phyloP scores from a whole-genome alignment of 805 yeast species.

The Myxozyma monticola region DNA sequence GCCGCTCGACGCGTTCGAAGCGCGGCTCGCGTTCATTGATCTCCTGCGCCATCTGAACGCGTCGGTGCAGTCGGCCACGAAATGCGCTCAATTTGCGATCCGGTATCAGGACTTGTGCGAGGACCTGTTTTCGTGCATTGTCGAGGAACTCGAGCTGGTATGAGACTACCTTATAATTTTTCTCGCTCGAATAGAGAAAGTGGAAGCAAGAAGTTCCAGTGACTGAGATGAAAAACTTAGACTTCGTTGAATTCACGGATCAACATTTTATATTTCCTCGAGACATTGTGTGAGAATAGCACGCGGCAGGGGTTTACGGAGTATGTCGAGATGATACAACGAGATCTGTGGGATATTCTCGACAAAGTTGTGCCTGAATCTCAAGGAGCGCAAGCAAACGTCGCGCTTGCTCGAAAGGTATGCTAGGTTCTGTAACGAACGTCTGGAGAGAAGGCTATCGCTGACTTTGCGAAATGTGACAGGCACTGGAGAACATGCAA shows the following conservation, averaged over 20 bases:
- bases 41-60: slow-evolving; percentile 67
- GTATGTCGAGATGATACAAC: slow-evolving; percentile 35
- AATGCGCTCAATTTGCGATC: slow-evolving; percentile 58
- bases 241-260: slow-evolving; percentile 61
- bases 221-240: too few relatives aligned
- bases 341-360: slow-evolving; percentile 36
- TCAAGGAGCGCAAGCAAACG: slow-evolving; percentile 32
- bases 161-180: too few relatives aligned
- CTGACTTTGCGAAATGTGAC: neutral
- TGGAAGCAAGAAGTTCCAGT: neutral
- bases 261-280: slow-evolving; percentile 69
- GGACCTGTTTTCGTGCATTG: slow-evolving; percentile 65
- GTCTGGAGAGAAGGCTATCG: neutral
- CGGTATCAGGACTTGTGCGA: slow-evolving; percentile 58
- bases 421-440: neutral
- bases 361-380: slow-evolving; percentile 37
- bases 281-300: slow-evolving; percentile 49
- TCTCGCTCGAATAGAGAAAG: neutral
- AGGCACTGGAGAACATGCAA: slow-evolving; percentile 27
- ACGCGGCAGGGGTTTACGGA: slow-evolving; percentile 35
- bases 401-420: slow-evolving; percentile 24
- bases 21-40: slow-evolving; percentile 71
- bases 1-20: slow-evolving; percentile 82
- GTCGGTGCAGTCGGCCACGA: slow-evolving; percentile 46
- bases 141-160: slow-evolving; percentile 53